Conservation (phyloP, 345 rosid species). For the Rhodomyrtus tomentosa region DNA sequence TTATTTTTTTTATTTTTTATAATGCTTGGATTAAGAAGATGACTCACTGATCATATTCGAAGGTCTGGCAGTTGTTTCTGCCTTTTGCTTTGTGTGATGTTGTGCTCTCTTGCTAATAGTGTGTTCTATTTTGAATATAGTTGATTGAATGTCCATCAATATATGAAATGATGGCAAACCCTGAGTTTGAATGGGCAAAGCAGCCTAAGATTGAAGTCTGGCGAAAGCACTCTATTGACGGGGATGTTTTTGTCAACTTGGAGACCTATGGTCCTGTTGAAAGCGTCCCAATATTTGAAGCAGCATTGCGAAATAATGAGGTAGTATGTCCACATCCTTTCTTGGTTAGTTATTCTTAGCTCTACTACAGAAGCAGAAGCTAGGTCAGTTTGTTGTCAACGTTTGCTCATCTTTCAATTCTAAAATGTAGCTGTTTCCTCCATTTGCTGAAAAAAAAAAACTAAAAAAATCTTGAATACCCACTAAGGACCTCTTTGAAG, state of each 20-base stretch:
- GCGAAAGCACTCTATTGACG: conserved; percentile 40
- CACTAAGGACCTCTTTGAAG: not conserved
- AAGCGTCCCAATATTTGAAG: conserved; percentile 43
- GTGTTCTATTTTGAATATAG: conserved; percentile 12
- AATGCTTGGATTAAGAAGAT: not conserved
- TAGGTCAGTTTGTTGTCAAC: not conserved
- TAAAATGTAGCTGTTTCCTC: not conserved
- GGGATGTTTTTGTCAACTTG: conserved; percentile 25
- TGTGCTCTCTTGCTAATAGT: not conserved
- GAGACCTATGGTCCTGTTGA: conserved; percentile 48
- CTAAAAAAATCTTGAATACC: not conserved
- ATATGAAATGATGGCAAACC: conserved; percentile 87
- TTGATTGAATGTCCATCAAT: conserved; percentile 84
- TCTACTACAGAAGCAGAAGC: not conserved
- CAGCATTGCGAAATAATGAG: conserved; percentile 74
- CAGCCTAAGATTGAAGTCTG: conserved; percentile 70
- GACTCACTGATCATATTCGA: not conserved
- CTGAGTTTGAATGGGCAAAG: conserved; percentile 53
- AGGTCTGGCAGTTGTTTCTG: not conserved
- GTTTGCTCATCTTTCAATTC: not conserved
- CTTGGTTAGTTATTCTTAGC: not conserved
- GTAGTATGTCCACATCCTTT: conserved; percentile 9
- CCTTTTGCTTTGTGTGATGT: not conserved
- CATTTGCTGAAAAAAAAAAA: not conserved
- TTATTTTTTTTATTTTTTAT: not conserved